These are phyloP conservation scores for Xylariaceae sp. DNA, from an alignment of 2,329 filamentous ascomycete genomes.

Conservation along the genomic window DNA sequence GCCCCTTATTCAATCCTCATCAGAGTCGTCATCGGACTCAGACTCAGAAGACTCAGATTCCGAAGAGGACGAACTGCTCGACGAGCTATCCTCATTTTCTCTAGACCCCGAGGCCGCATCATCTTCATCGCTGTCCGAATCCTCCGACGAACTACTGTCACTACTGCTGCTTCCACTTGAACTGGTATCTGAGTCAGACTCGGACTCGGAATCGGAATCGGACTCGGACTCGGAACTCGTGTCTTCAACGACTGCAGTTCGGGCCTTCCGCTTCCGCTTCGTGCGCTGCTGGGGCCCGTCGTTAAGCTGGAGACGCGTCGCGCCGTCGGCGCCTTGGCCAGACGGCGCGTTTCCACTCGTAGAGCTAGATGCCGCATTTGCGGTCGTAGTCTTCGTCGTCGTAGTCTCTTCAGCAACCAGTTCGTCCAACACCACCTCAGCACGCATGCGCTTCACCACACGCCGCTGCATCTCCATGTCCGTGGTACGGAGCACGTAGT, in stretches of 20 bases:
- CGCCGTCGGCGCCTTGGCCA: constrained; percentile 25
- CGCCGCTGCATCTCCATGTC: constrained; percentile 50
- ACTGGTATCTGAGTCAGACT: constrained; percentile 34
- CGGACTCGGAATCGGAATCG: constrained; percentile 35
- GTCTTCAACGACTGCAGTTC: constrained; percentile 42
- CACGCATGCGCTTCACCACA: constrained; percentile 58
- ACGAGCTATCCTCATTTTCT: constrained; percentile 29
- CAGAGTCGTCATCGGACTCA: constrained; percentile 30
- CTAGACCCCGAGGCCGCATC: background rate
- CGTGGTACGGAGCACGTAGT: constrained; percentile 45
- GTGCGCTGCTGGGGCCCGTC: constrained; percentile 40
- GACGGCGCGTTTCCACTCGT: constrained; percentile 21
- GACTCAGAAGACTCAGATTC: constrained; percentile 29
- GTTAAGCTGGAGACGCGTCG: constrained; percentile 40
- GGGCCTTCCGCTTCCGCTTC: constrained; percentile 49
- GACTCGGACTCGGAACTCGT: constrained; percentile 33
- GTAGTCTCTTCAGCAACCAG: constrained; percentile 34
- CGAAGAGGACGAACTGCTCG: constrained; percentile 38
- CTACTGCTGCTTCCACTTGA: constrained; percentile 25
- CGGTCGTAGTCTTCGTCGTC: constrained; percentile 23
- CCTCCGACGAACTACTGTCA: constrained; percentile 23
- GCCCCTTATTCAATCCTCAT: constrained; percentile 20
- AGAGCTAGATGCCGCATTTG: constrained; percentile 19
- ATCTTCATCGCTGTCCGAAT: constrained; percentile 21
- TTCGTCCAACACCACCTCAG: constrained; percentile 52